phyloP scores from a whole-genome alignment of 1,284 basidiomycete genomes.

The Cryptococcus neoformans region DNA sequence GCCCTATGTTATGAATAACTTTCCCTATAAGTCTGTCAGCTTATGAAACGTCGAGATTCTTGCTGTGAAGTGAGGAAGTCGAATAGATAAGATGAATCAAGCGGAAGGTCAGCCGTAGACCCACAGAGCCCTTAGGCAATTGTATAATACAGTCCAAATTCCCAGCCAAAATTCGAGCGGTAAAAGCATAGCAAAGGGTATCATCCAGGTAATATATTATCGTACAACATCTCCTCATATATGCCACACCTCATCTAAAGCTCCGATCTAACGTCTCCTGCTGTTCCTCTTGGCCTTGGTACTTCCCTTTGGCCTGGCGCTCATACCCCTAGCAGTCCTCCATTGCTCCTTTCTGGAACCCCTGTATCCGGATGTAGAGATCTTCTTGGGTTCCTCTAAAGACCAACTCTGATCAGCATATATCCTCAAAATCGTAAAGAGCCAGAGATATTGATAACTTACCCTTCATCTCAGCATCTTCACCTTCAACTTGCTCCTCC shows the following conservation, averaged over 20 bases:
- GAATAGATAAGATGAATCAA: no score
- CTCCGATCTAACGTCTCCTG: constrained; percentile 9
- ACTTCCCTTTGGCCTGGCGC: constrained; percentile 32
- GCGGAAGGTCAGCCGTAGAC: no score
- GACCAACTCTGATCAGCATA: constrained; percentile 4
- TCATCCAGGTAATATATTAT: no score
- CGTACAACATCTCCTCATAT: neutral
- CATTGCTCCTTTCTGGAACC: constrained; percentile 46
- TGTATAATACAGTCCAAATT: no score
- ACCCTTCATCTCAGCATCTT: constrained; percentile 18
- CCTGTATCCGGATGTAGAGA: constrained; percentile 48
- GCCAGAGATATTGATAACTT: neutral
- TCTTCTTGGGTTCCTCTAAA: constrained; percentile 26
- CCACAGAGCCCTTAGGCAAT: no score
- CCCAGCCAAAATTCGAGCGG: no score
- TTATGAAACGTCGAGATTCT: no score
- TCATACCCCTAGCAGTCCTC: constrained; percentile 47
- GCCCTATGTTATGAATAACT: no score
- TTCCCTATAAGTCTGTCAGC: no score
- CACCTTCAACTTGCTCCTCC: constrained; percentile 20
- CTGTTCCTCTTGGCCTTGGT: constrained; percentile 14
- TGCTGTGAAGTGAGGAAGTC: no score
- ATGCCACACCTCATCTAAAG: neutral
- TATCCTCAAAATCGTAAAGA: neutral
- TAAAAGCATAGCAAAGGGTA: no score